Base-by-base conservation (phyloP, 257 asterid genomes). In the Nicotiana attenuata region DNA sequence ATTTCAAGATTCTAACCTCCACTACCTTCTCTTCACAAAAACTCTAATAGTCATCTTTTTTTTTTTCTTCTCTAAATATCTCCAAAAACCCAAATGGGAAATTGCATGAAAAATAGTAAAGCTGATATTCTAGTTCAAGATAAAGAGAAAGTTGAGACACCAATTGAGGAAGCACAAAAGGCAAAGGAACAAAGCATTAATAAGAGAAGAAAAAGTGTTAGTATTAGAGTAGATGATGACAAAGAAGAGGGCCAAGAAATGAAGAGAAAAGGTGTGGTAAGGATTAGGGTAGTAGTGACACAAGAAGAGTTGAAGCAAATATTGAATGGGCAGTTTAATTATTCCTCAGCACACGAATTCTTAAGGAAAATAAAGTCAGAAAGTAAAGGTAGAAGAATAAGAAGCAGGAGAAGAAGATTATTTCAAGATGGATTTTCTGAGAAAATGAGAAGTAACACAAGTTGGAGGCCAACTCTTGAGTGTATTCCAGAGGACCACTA, bases 221-320 rank as follows among this genome's bases (percentile, higher is more conserved):
- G 84, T n/a, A 80, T 82, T 82, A 82, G 41, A 50, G 10, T 55
- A 16, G 16, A 56, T 20, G 82, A 82, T 2, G 53, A 52, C 20
- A 45, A 13, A 50, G 63, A 61, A n/a, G 75, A 57, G 71, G 28
- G 50, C 7, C 14, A 22, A 20, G 55, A 31, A 73, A 82, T 31
- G 33, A 82, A 52, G 45, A 47, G 22, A 64, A 59, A 63, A 67
- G 84, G 81, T 52, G 83, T 41, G n/a, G 80, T 87, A n/a, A 87
- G 89, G 41, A 75, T 87, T 33, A 82, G 81, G 0, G 35, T 87
- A 29, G 84, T 87, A 10, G 45, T 87, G 84, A 87, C 87, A 35
- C 86, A 80, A 35, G 82, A 78, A 5, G 89, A 87, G 47, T 60
- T 87, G 56, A 63, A 19, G 7, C 80, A 80, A 67, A 79, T 87